Base-by-base conservation (phyloP, 2,329 filamentous ascomycete species). In the Aspergillus sp. region DNA sequence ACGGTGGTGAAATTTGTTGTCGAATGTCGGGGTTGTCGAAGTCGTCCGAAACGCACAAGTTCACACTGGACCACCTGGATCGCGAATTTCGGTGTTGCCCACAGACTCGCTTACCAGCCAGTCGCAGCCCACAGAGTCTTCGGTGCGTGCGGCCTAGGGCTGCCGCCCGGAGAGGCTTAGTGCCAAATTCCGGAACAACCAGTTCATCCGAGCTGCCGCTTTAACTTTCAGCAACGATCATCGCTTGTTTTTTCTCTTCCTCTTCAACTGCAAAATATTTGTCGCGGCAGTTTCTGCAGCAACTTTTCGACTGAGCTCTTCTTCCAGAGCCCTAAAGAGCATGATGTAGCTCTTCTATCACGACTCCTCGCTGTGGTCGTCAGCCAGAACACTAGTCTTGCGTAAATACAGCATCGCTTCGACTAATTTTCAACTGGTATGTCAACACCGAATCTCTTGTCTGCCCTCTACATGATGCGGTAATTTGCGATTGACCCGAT, bases 401-500 rank as follows among this genome's bases (percentile, higher is more conserved):
- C 24, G 43, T 36, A 36, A 6, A n/a, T 7, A 13, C 34, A 36
- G 20, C 22, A 6, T 34, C 9, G 26, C 44, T 47, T 45, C 20
- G 34, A 39, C 13, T 36, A n/a, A 41, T 38, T 22, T 4, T 24
- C 20, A 20, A 66, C 53, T 62, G 62, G 66, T 71, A 71, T 56
- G 69, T 62, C 60, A 68, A 44, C 24, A 24, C 42, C 20, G 9
- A 26, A 18, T 42, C 49, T 32, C 53, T 55, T 48, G 56, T 52
- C 57, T 58, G 62, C 59, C 26, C 3, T 70, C 58, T 48, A 67
- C 59, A 89, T 90, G 93, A 96, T 96, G 92, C 89, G 82, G 90
- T 91, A 96, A 96, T 97, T 97, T 97, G 92, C 93, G 92, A 93
- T 93, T 96, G 92, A 97, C 89, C 84, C 82, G 80, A 76, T 77